Base-by-base conservation (phyloP, 148 eudicot genomes). In the Fagopyrum tataricum region DNA sequence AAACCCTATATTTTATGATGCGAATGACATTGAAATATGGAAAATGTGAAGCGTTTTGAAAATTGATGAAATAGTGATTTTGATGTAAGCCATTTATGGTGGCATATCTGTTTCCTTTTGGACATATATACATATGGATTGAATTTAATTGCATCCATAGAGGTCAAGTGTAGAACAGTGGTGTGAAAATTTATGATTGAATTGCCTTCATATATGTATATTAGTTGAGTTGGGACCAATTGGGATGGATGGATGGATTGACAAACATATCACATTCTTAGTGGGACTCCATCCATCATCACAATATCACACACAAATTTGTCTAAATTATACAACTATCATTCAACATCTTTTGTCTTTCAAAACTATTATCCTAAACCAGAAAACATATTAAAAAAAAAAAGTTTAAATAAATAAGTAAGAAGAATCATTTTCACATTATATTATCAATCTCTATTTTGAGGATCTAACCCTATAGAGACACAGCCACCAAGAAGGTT, bases 31-130 rank as follows among this genome's bases (percentile, higher is more conserved):
- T 31, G 37, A 31, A 31, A 31, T 31, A 2, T 31, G 2, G 2
- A 31, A 31, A 31, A 31, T 31, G 37, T 31, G 37, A 31, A 31
- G 37, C 37, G 37, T 31, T 31, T 31, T 31, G 37, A 31, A n/a
- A n/a, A n/a, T n/a, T n/a, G n/a, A n/a, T n/a, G n/a, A n/a, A n/a
- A n/a, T n/a, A n/a, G n/a, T n/a, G n/a, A 31, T 31, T 31, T 31
- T 31, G 37, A 31, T 31, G 37, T 31, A 31, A 31, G 37, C 37
- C 37, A 31, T 31, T 26, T 61, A 61, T 26, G 67, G 44, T 64
- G 69, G 69, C 69, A 64, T 31, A 31, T 64, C 69, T 64, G 69
- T 64, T 64, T 43, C 18, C 43, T 39, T 61, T 64, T 64, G 69
- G 69, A 37, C 15, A 18, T 39, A 31, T 64, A 64, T 39, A 31